Evolutionary conservation across 164 flowering plant species (phyloP).

Genomic region (Vitis labrusca): DNA sequence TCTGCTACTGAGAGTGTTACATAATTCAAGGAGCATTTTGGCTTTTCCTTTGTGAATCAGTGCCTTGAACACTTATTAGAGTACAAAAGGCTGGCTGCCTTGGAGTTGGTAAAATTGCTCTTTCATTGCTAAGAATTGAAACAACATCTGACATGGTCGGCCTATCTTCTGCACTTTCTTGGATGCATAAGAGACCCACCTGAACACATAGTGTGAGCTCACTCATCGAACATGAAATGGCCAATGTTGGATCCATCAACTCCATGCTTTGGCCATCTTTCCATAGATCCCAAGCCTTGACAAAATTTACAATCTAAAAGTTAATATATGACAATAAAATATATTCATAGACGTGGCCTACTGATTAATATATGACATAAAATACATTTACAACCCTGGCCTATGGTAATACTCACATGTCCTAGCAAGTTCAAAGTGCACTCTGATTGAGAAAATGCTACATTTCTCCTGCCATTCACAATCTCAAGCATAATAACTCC

Average conservation of each 20-base stretch:
- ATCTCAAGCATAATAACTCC: conserved; percentile 14
- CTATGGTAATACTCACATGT: conserved; percentile 4
- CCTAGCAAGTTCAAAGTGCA: neutral
- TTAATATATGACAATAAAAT: neutral
- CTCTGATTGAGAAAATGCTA: neutral
- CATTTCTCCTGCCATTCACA: conserved; percentile 7
- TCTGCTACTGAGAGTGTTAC: too few species aligned
- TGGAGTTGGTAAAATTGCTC: neutral
- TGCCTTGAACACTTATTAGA: too few species aligned
- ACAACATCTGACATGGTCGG: conserved; percentile 16
- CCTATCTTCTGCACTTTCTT: conserved; percentile 11
- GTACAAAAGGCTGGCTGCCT: neutral
- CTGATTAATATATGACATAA: too few species aligned
- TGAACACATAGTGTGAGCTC: conserved; percentile 5
- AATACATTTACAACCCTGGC: too few species aligned
- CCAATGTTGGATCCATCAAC: conserved; percentile 8
- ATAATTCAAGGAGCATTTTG: too few species aligned
- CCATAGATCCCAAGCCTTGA: conserved; percentile 15
- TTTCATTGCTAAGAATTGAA: conserved; percentile 9
- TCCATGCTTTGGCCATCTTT: conserved; percentile 6
- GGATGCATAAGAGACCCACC: conserved; percentile 15
- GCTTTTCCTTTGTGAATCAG: too few species aligned
- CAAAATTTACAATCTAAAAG: neutral
- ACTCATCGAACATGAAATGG: neutral
- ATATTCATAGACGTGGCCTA: too few species aligned